Conservation (phyloP, 495 filamentous ascomycete species). For the Aspergillus sclerotioniger region DNA sequence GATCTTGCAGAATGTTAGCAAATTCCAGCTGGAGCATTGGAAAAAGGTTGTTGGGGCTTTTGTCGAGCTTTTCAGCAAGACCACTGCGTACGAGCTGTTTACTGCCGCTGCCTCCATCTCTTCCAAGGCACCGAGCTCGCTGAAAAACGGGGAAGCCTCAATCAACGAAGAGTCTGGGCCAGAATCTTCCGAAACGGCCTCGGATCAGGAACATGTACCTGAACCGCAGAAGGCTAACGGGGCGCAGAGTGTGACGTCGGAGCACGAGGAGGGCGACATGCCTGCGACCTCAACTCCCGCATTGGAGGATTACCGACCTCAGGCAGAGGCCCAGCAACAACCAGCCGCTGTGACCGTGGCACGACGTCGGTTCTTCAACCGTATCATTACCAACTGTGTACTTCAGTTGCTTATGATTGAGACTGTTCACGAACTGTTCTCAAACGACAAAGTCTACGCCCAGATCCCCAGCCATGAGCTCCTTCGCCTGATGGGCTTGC, state of each 20-base stretch:
- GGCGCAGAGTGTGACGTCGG: conserved; percentile 35
- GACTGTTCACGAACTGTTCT: conserved; percentile 97
- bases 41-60: conserved; percentile 90
- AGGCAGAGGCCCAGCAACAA: conserved; percentile 66
- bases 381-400: conserved; percentile 99
- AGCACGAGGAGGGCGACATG: conserved; percentile 43
- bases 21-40: conserved; percentile 87
- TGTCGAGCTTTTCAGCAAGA: conserved; percentile 90
- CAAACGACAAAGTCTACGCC: conserved; percentile 91
- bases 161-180: conserved; percentile 26
- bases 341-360: conserved; percentile 89
- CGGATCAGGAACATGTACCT: conserved; percentile 30
- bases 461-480: conserved; percentile 88
- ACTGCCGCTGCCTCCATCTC: conserved; percentile 69
- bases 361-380: conserved; percentile 95
- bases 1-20: conserved; percentile 91
- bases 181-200: conserved; percentile 18
- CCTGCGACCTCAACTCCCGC: conserved; percentile 44
- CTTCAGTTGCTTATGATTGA: conserved; percentile 98
- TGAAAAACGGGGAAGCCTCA: conserved; percentile 35
- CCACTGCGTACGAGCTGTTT: conserved; percentile 92
- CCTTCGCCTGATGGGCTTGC: conserved; percentile 83
- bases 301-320: conserved; percentile 87
- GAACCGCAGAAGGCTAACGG: conserved; percentile 66
- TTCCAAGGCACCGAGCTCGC: conserved; percentile 25